A percentile compares a stretch with the other conserved stretches of the same genome.
Conservation (phyloP, 495 filamentous ascomycete species). For the Lichenothelia convexa region DNA sequence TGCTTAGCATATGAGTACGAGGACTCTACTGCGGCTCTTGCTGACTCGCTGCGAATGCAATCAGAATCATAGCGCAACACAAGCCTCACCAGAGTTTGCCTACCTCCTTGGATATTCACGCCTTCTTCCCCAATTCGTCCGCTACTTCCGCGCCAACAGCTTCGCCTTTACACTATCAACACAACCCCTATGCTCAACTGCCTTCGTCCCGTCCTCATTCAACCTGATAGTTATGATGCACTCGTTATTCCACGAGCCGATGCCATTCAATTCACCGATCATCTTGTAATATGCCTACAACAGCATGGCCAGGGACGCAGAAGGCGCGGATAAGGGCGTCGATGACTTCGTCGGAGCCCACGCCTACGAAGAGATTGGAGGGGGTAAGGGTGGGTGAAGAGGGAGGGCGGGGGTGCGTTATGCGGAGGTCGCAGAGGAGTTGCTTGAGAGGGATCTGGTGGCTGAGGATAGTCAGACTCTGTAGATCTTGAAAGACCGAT, state of each 20-base stretch:
- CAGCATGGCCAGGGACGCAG: conserved; percentile 69
- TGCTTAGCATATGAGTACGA: too few species aligned
- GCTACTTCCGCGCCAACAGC: conserved; percentile 20
- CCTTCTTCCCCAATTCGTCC: too few species aligned
- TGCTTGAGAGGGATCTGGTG: conserved; percentile 79
- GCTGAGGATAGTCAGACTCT: too few species aligned
- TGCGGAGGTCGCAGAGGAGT: conserved; percentile 71
- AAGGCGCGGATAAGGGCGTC: conserved; percentile 85
- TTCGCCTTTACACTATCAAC: conserved; percentile 25
- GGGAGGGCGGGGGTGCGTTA: conserved; percentile 64
- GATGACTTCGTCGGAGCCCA: conserved; percentile 91
- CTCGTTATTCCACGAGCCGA: conserved; percentile 21
- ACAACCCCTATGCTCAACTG: conserved; percentile 21
- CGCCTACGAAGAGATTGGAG: conserved; percentile 79
- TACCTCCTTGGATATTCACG: too few species aligned
- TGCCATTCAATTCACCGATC: conserved; percentile 9
- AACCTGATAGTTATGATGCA: conserved; percentile 23
- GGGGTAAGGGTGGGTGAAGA: conserved; percentile 58
- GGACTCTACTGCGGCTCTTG: too few species aligned
- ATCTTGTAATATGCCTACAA: too few species aligned
- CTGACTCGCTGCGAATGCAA: too few species aligned
- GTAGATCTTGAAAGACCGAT: too few species aligned
- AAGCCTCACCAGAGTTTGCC: too few species aligned
- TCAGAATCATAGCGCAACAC: too few species aligned
- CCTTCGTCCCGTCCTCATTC: conserved; percentile 13